Base-by-base conservation (phyloP, 257 asterid genomes). In the Coffea eugenioides region DNA sequence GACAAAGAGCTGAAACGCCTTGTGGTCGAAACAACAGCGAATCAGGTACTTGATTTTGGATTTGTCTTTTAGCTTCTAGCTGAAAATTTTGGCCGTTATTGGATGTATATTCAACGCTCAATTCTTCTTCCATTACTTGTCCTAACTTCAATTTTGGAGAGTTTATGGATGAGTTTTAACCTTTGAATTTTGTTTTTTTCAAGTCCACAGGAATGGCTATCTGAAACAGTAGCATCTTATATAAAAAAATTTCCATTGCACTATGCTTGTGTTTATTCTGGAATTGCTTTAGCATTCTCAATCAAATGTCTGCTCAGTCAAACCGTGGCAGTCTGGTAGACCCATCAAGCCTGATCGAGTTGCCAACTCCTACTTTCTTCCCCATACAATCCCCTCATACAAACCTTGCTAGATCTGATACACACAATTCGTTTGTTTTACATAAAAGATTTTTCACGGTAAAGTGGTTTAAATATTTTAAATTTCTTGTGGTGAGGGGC, bases 1-100 rank as follows among this genome's bases (percentile, higher is more conserved):
- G 96, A 92, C 88, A 92, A 86, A 80, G 92, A 91, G 80, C 69
- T 85, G 75, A 92, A 92, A 88, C 89, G 80, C 41, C 93, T 90
- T 69, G 93, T 87, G 81, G 75, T 92, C 69, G 94, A 92, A 73
- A 91, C 96, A 77, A 92, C 97, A 27, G 86, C 92, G 52, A 92
- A 92, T 85, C 97, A 92, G 96, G 97, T 89, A 79, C n/a, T 23
- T 6, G 12, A 31, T 59, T 71, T 65, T 59, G 6, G 20, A 34
- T 69, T 36, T 57, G 18, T 73, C 15, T 49, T 3, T 16, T 49
- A 66, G 27, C 25, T 66, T 46, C 25, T 9, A 62, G 36, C 23
- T 27, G 39, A 71, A 56, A 64, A 46, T 62, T 73, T 64, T 65
- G 41, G 34, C 27, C 7, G 4, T 61, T 15, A n/a, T 14, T 64